phyloP scores from a whole-genome alignment of 2,329 filamentous ascomycete genomes.

The Aspergillus sclerotialis region DNA sequence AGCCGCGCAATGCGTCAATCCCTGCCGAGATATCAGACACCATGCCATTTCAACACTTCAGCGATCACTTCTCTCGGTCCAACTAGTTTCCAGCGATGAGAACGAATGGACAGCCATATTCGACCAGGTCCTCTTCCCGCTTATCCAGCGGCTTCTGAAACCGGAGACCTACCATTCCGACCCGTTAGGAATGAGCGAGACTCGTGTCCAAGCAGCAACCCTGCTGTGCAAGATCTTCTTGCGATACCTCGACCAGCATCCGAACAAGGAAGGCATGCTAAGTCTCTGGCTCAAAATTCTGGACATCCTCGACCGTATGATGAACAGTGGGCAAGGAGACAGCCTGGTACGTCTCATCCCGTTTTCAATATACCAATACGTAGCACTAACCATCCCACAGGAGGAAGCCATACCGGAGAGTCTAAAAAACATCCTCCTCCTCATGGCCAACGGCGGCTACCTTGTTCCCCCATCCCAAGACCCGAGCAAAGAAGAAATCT shows the following conservation, averaged over 20 bases:
- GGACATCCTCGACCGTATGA: constrained; percentile 88
- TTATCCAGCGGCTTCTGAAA: constrained; percentile 80
- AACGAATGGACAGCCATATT: constrained; percentile 95
- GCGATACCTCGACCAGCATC: constrained; percentile 80
- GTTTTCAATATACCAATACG: constrained; percentile 7
- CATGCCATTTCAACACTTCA: constrained; percentile 82
- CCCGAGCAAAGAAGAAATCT: constrained; percentile 46
- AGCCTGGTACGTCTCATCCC: constrained; percentile 60
- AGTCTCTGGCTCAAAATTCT: constrained; percentile 89
- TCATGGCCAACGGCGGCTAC: constrained; percentile 86
- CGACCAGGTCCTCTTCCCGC: constrained; percentile 82
- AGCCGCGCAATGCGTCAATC: constrained; percentile 86
- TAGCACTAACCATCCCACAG: constrained; percentile 35
- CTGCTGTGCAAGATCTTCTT: constrained; percentile 92
- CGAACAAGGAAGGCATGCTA: constrained; percentile 80
- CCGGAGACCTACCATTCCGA: constrained; percentile 92
- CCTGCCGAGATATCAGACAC: constrained; percentile 85
- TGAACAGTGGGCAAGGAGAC: constrained; percentile 91
- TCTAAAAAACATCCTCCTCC: constrained; percentile 89
- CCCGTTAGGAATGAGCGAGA: constrained; percentile 89
- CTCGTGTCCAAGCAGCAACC: constrained; percentile 82
- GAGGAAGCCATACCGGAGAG: constrained; percentile 94
- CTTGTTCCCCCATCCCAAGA: constrained; percentile 61
- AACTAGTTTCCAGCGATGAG: constrained; percentile 75
- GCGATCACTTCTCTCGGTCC: constrained; percentile 73